These are phyloP conservation scores for Beauveria varroae DNA, from an alignment of 2,329 filamentous ascomycete species.

Conservation along the genomic window DNA sequence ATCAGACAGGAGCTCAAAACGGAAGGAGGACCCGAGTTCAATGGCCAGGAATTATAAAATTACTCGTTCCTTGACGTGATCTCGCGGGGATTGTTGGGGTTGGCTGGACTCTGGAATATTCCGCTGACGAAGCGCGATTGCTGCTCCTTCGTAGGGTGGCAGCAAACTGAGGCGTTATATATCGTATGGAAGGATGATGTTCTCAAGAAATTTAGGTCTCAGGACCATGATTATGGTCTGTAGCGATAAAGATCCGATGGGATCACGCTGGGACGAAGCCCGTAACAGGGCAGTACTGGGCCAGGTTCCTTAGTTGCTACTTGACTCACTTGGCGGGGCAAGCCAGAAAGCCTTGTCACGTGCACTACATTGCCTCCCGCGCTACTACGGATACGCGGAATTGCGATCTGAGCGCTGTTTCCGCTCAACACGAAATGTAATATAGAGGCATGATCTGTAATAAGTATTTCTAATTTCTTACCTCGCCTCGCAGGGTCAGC, in stretches of 20 bases:
- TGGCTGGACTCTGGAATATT: not conserved
- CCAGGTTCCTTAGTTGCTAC: conserved; percentile 16
- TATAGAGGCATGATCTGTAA: not conserved
- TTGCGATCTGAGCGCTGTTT: not conserved
- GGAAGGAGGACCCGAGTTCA: conserved; percentile 8
- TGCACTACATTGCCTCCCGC: not conserved
- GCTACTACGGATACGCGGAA: not conserved
- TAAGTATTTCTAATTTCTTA: too few species aligned
- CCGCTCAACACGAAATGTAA: not conserved
- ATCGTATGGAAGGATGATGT: not conserved
- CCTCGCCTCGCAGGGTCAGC: not conserved
- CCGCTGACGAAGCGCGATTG: not conserved
- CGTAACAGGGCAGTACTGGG: conserved; percentile 9
- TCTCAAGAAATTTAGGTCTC: not conserved
- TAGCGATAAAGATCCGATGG: conserved; percentile 15
- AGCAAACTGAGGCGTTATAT: not conserved
- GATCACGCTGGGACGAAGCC: conserved; percentile 24
- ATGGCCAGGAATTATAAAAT: conserved; percentile 11
- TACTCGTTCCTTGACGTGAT: conserved; percentile 15
- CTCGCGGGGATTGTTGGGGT: conserved; percentile 5
- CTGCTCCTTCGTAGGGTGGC: not conserved
- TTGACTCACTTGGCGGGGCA: conserved; percentile 15
- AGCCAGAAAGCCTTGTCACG: not conserved
- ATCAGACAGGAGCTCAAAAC: not conserved
- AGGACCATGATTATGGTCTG: not conserved